Evolutionary conservation across 148 eudicot species (phyloP), one percentile per base, ranked within the genome.

Genomic region (Salicornia ramosissima): DNA sequence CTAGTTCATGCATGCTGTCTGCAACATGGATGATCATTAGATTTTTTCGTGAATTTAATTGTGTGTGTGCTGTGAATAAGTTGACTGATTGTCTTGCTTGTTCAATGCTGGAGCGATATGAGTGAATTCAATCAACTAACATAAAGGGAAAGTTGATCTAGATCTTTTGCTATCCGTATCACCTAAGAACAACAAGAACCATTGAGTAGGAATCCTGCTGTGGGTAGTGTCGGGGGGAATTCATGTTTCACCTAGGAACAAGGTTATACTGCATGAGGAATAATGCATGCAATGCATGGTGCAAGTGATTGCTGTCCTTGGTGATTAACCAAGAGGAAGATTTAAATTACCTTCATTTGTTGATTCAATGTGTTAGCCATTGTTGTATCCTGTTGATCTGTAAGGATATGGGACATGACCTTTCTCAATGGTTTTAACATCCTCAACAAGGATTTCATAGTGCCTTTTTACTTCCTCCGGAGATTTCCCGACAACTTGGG

Each of bases 391-490:
- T 33, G 70, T 36, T 68, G 80, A 71, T 58, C 71, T 67, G 80
- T 87, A 87, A 31, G 88, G 87, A 73, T 71, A 79, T 15, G 87
- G 83, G 30, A 85, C 84, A 21, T 67, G 71, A 30, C 89, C 92
- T 0, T 81, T 75, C 81, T 85, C 89, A 60, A 87, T 87, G 67
- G 47, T 73, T 57, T 69, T 78, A 60, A 87, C 72, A 61, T 88
- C 92, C 58, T 78, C 82, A 1, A 78, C 80, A 16, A 88, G 86
- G 49, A 83, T 79, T 33, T 83, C 85, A 72, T 87, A 87, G 71
- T 85, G 91, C 75, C 80, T 81, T 64, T 81, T 83, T 22, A 87
- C 92, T 80, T 87, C 89, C 74, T 87, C 84, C 0, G 78, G 83
- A 10, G 92, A 74, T 78, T 87, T 87, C 25, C 87, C 89, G 22